These are phyloP conservation scores for Alternaria novae-zelandiae DNA, from an alignment of 2,329 filamentous ascomycete genomes.

Conservation along the genomic window DNA sequence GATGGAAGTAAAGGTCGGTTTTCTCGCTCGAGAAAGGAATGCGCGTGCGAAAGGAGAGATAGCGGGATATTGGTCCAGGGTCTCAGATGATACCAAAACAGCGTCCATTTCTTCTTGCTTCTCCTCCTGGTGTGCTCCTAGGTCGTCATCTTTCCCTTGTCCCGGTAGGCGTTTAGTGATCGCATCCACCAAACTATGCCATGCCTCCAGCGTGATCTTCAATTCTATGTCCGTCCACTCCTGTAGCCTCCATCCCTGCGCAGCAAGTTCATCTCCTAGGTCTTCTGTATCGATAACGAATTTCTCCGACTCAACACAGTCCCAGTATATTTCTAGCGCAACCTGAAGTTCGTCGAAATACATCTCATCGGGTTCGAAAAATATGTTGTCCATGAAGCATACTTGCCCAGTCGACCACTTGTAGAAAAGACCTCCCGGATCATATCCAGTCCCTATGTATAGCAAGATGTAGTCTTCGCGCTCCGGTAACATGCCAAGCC, in stretches of 20 bases:
- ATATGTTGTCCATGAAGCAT: neutral
- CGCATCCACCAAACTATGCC: neutral
- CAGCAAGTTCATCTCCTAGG: neutral
- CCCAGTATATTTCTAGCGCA: neutral
- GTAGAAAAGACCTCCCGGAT: neutral
- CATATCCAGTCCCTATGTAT: neutral
- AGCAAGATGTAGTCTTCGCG: neutral
- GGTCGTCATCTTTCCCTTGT: neutral
- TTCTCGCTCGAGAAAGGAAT: neutral
- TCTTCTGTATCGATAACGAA: neutral
- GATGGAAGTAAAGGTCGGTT: neutral
- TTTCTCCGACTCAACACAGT: neutral
- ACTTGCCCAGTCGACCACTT: neutral
- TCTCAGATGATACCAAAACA: neutral
- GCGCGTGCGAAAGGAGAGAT: neutral
- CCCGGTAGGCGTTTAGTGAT: neutral
- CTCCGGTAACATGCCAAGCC: neutral
- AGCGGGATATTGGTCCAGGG: neutral
- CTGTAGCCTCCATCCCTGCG: neutral
- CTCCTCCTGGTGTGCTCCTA: neutral
- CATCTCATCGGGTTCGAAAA: neutral
- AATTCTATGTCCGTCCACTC: neutral
- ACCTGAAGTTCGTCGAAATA: neutral
- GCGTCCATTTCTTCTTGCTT: neutral
- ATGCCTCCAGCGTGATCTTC: neutral